Base-by-base conservation (phyloP, 768 basidiomycete genomes). In the Psilocybe sp. region DNA sequence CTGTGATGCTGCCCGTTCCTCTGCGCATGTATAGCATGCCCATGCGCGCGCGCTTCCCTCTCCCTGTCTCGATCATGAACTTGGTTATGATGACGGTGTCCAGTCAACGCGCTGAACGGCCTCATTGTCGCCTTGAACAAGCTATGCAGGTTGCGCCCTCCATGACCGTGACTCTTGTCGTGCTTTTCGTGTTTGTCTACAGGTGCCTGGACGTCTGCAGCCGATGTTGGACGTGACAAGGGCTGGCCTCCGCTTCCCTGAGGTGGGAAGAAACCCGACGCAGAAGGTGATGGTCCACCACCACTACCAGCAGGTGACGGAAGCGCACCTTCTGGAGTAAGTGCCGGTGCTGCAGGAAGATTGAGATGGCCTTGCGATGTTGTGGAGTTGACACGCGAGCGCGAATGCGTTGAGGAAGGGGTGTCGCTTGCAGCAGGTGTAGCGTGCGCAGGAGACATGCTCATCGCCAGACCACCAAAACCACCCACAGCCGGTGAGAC, bases 61-160 rank as follows among this genome's bases (percentile, higher is more conserved):
- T 39, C 14, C 14, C 15, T 52, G 54, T 28, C 23, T 18, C 48
- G 54, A 31, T 16, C 42, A 36, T 53, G 57, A 2, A 44, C 28
- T 23, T 58, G 54, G 15, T 53, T 49, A 34, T 56, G 52, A 13
- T 50, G 47, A 31, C 72, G 69, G 5, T 48, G 52, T 0, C 75
- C 58, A 47, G 23, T 28, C 23, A 85, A 73, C 11, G 75, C 67
- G 13, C 76, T 76, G 50, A 82, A 75, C 0, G 82, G 81, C 52
- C 83, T 87, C 82, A 87, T 81, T 33, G 82, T 77, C 15, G 78
- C 74, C 38, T 73, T 75, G 56, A 81, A 79, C 42, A 87, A 57
- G 20, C 71, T 72, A 44, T 79, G 76, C 42, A 78, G 54, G 54
- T 75, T 75, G 37, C 82, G 76, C 19, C 49, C 34, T 52, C 75